phyloP scores from a whole-genome alignment of 225 moss, liverwort and hornwort genomes.

The Marchantia paleacea region DNA sequence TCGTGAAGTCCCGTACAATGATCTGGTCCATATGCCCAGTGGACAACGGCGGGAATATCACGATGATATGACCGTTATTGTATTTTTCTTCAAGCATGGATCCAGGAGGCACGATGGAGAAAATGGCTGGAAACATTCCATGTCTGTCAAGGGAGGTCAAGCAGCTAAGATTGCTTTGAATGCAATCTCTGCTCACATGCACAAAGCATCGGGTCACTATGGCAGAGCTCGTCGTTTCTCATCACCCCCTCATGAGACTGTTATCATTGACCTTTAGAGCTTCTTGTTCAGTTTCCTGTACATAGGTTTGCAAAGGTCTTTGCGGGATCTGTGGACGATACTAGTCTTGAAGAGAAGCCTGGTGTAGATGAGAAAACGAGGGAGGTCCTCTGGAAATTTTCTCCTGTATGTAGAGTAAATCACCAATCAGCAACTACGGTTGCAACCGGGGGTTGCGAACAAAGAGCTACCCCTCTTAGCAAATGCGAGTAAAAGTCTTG shows the following conservation, averaged over 20 bases:
- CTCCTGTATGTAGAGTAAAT: not conserved
- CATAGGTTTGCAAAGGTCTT: not conserved
- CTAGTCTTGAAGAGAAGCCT: slow-evolving; percentile 1
- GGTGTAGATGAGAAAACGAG: not conserved
- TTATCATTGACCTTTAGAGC: slow-evolving; percentile 24
- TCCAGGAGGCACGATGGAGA: slow-evolving; percentile 12
- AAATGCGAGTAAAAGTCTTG: not conserved
- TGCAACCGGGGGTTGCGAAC: not conserved
- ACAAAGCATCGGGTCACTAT: slow-evolving; percentile 15
- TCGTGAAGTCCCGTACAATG: slow-evolving; percentile 36
- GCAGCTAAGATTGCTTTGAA: slow-evolving; percentile 35
- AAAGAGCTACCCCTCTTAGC: not conserved
- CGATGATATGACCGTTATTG: slow-evolving; percentile 51
- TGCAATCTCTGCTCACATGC: slow-evolving; percentile 33
- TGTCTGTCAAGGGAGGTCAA: slow-evolving; percentile 46
- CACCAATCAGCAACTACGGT: not conserved
- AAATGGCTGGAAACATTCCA: slow-evolving; percentile 39
- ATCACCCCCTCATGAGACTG: slow-evolving; percentile 12
- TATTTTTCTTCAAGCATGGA: slow-evolving; percentile 44
- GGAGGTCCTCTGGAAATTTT: not conserved
- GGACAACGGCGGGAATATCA: slow-evolving; percentile 43
- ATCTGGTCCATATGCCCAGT: slow-evolving; percentile 43
- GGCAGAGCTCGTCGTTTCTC: not conserved
- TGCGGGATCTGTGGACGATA: not conserved
- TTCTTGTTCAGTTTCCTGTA: not conserved